Evolutionary conservation across 2,329 filamentous ascomycete genomes (phyloP).

Genomic region (Chalaropsis thielavioides): DNA sequence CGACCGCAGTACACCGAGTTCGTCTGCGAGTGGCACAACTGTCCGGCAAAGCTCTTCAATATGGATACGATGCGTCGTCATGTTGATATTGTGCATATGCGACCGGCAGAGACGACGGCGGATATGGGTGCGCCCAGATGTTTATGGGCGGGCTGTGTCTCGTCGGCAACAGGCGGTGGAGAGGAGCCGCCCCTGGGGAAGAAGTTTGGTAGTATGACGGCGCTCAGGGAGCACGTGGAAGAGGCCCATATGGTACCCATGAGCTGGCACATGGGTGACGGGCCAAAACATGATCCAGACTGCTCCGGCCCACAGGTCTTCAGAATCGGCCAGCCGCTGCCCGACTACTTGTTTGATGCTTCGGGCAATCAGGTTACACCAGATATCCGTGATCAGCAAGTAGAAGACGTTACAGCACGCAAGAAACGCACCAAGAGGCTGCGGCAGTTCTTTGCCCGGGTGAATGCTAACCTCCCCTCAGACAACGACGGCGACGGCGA

Average conservation of each 20-base stretch:
- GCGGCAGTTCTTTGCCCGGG: constrained; percentile 29
- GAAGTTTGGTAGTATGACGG: constrained; percentile 19
- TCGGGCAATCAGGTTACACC: constrained; percentile 44
- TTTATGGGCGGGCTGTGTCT: constrained; percentile 25
- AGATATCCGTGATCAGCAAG: constrained; percentile 35
- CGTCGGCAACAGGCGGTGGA: not conserved
- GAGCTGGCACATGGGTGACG: constrained; percentile 46
- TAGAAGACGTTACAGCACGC: constrained; percentile 35
- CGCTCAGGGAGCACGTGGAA: constrained; percentile 39
- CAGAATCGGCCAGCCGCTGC: constrained; percentile 24
- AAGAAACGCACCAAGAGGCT: constrained; percentile 33
- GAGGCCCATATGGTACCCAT: constrained; percentile 38
- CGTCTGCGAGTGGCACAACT: constrained; percentile 45
- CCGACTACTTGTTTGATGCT: constrained; percentile 37
- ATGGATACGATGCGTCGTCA: constrained; percentile 43
- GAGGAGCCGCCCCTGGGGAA: not conserved
- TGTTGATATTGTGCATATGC: constrained; percentile 36
- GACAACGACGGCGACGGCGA: constrained; percentile 18
- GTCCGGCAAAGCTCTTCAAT: constrained; percentile 48
- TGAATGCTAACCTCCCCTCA: constrained; percentile 32
- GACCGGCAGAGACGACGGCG: not conserved
- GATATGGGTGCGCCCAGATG: constrained; percentile 19
- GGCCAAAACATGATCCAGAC: constrained; percentile 25
- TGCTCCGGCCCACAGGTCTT: constrained; percentile 17
- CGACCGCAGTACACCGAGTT: constrained; percentile 37